These are phyloP conservation scores for Lipomyces chichibuensis DNA, from an alignment of 805 yeast species.

Conservation along the genomic window DNA sequence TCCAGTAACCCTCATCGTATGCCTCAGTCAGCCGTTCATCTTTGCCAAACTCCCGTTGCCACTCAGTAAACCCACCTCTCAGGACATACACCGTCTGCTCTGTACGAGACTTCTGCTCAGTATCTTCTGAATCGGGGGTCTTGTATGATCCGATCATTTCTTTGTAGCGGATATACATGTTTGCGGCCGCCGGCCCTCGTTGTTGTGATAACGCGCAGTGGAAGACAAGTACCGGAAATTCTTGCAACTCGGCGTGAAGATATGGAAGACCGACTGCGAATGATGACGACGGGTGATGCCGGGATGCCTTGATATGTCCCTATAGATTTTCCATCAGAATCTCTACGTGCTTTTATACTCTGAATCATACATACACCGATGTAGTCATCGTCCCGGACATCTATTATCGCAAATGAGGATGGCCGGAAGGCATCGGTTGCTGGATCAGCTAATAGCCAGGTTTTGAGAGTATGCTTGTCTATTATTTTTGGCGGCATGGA, in stretches of 20 bases:
- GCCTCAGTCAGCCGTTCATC: slow-evolving; percentile 67
- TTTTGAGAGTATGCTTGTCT: slow-evolving; percentile 19
- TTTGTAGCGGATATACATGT: slow-evolving; percentile 56
- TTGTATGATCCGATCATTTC: slow-evolving; percentile 35
- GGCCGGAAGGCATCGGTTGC: slow-evolving; percentile 16
- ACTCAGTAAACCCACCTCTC: slow-evolving; percentile 79
- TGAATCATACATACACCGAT: slow-evolving; percentile 57
- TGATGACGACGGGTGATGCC: slow-evolving; percentile 58
- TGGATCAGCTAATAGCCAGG: slow-evolving; percentile 20
- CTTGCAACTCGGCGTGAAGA: slow-evolving; percentile 44
- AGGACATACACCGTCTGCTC: slow-evolving; percentile 66
- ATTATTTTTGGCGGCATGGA: slow-evolving; percentile 10
- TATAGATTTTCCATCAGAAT: slow-evolving; percentile 18
- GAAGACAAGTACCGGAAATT: slow-evolving; percentile 65
- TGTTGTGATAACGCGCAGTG: slow-evolving; percentile 92
- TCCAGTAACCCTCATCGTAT: slow-evolving; percentile 51
- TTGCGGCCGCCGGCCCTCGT: slow-evolving; percentile 86
- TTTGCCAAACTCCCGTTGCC: slow-evolving; percentile 78
- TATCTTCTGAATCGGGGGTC: slow-evolving; percentile 35
- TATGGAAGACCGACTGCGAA: slow-evolving; percentile 49
- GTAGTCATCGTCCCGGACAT: slow-evolving; percentile 83
- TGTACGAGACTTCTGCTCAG: slow-evolving; percentile 39
- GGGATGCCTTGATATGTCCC: slow-evolving; percentile 64
- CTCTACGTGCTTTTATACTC: too few relatives aligned
- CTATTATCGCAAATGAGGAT: slow-evolving; percentile 54